Evolutionary conservation across 2,329 filamentous ascomycete species (phyloP), one percentile per base, ranked within the genome.

Genomic region (Monosporascus cannonballus): DNA sequence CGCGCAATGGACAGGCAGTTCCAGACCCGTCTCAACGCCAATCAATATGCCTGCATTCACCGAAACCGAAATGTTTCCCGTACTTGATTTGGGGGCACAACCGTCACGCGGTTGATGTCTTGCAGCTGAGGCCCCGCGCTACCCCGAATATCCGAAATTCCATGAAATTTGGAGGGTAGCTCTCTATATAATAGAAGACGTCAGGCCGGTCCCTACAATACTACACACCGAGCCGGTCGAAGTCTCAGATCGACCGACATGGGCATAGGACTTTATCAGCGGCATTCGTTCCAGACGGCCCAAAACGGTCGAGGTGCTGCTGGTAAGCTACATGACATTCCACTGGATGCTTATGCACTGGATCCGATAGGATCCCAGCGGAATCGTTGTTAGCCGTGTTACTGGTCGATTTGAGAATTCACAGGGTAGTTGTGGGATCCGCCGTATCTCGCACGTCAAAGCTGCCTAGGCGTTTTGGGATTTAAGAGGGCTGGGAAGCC

Each of bases 81-180:
- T 22, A 24, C 50, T 55, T 53, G 51, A 53, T 53, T 54, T 50
- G 41, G 45, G 47, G 46, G 54, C 51, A 49, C 46, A 51, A 51
- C 49, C 51, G 51, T 51, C 42, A 46, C 20, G 24, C 17, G 42
- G 42, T 22, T 14, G 42, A 17, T 46, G 42, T 46, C 24, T 46
- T 15, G 24, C 14, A 42, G 39, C 39, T 4, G 39, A 24, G n/a
- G 4, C 39, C 24, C 39, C 39, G 20, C 39, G 22, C 22, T 42
- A 11, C 39, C 7, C 39, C 39, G 39, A 45, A 25, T 27, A 30
- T 46, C 14, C 18, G 14, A 44, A 27, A 8, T 22, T 15, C 42
- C 6, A 27, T 27, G 42, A 46, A n/a, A n/a, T 27, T 24, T 14
- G 42, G 42, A 46, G 42, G 42, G 42, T 46, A 46, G 42, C 42